Evolutionary conservation across 164 flowering plant species (phyloP), one percentile per base, ranked within the genome.

Genomic region (Vitis amurensis): DNA sequence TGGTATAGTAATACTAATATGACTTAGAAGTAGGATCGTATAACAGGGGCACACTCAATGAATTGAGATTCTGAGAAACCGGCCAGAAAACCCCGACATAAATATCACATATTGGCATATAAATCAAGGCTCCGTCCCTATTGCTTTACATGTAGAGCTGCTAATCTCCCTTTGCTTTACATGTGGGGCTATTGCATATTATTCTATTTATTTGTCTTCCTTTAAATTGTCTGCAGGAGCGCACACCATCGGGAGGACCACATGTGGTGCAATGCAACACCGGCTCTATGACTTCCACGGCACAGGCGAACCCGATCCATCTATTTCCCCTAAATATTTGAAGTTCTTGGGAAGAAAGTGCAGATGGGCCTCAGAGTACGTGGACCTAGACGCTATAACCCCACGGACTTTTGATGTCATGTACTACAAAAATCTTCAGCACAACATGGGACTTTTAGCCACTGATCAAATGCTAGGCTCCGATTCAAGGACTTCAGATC

Each of bases 191-290:
- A 1, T 23, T 23, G 27, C 27, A 23, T 23, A 23, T 23, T 23
- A 23, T 23, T 23, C 1, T 23, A 23, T 23, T 23, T 2, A 37
- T 6, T 37, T 6, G 44, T 37, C 7, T 37, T 37, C 44, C 44
- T 37, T 37, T 37, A 4, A 3, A 37, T 8, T 16, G 11, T n/a
- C 15, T 52, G 7, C 71, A 89, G 94, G 98, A 14, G 86, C 89
- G 12, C 98, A 93, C 75, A 91, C 97, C 7, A 85, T 93, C 13
- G 95, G 98, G 56, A 82, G 89, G 77, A 47, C 79, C 15, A 63
- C 86, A 9, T 93, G 98, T 60, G 89, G 73, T 1, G 57, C 84
- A 2, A n/a, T 93, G 3, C 85, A 85, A 61, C 1, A 80, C 59
- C 74, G 94, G 73, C 77, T 91, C n/a, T 84, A 74, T 72, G 80